Percentiles rank a stretch among this genome's conserved stretches.
phyloP scores from a whole-genome alignment of 257 asterid species.

The Haberlea rhodopensis region DNA sequence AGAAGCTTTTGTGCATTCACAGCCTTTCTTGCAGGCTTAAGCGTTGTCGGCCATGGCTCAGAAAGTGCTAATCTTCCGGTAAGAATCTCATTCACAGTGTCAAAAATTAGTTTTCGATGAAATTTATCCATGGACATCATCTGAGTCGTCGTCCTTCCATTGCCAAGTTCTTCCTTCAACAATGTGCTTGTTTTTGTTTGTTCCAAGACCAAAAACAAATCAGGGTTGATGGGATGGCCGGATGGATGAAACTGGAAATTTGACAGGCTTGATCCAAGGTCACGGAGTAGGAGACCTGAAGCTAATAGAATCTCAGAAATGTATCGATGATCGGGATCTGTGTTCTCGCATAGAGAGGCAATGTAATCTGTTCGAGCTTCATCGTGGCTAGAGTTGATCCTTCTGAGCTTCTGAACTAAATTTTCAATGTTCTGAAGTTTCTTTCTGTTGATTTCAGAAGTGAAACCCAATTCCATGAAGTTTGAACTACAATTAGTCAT shows the following conservation, averaged over 20 bases:
- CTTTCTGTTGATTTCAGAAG: constrained; percentile 48
- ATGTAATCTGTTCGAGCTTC: constrained; percentile 86
- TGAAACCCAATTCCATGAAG: constrained; percentile 31
- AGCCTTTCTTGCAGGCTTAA: constrained; percentile 35
- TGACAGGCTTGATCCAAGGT: constrained; percentile 58
- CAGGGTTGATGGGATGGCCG: constrained; percentile 90
- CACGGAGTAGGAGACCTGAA: constrained; percentile 90
- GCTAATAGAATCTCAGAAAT: constrained; percentile 84
- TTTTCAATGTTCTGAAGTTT: constrained; percentile 75
- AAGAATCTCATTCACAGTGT: constrained; percentile 75
- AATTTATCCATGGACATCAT: constrained; percentile 33
- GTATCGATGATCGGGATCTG: constrained; percentile 76
- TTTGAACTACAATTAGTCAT: constrained; percentile 24
- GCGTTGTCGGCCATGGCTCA: constrained; percentile 40
- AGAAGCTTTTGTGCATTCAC: constrained; percentile 76
- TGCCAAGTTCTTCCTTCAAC: constrained; percentile 32
- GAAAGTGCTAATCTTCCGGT: constrained; percentile 44
- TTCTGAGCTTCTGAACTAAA: constrained; percentile 74
- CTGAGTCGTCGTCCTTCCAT: constrained; percentile 33
- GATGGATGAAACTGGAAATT: constrained; percentile 80
- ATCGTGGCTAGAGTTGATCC: constrained; percentile 88
- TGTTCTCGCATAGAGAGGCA: constrained; percentile 85
- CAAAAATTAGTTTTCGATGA: constrained; percentile 73
- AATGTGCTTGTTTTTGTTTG: constrained; percentile 65
- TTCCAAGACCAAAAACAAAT: constrained; percentile 89